Evolutionary conservation across 441 rosid genomes (phyloP), one percentile per base, ranked within the genome.

Genomic region (Geranium incanum): DNA sequence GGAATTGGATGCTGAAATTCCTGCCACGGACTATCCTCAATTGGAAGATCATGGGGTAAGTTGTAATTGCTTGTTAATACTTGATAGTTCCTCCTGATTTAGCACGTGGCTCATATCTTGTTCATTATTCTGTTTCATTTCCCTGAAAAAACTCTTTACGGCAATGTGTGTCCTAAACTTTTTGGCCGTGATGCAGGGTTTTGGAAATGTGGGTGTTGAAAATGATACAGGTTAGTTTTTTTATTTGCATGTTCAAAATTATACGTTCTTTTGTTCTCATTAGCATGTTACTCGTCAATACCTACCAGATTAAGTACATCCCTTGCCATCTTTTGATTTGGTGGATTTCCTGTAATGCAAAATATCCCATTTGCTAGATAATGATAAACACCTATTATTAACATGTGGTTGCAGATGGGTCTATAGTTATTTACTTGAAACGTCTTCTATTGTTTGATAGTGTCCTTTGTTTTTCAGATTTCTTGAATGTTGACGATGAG

Each of bases 401-500:
- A 28, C 33, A 28, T 2, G 33, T 28, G 33, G 33, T 28, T 28
- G 33, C 33, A 28, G 33, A 1, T 28, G 33, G 62, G 18, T 18
- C 65, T 16, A 59, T 59, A 59, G 33, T 19, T 19, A 7, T 28
- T 57, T 16, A 18, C 33, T 18, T 59, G 65, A 64, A 65, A 36
- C 5, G 36, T 65, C 43, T 36, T 36, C 68, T n/a, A 36, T 36
- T 50, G 67, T 39, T 39, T 75, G 73, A 74, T 80, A 39, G 57
- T 41, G 78, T 63, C 57, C 43, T 52, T 52, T 77, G 72, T 68
- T 63, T 70, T 71, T 62, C 85, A 95, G 99, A 85, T 43, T 95
- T 95, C 78, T 75, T 95, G 82, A 93, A 91, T 72, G 91, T 88
- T 67, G 94, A 95, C 78, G 97, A 93, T 80, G 97, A 92, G 18